A percentile compares a stretch with the other conserved stretches of the same genome.
phyloP scores from a whole-genome alignment of 1,139 yeast species.

The Geotrichum candidum region DNA sequence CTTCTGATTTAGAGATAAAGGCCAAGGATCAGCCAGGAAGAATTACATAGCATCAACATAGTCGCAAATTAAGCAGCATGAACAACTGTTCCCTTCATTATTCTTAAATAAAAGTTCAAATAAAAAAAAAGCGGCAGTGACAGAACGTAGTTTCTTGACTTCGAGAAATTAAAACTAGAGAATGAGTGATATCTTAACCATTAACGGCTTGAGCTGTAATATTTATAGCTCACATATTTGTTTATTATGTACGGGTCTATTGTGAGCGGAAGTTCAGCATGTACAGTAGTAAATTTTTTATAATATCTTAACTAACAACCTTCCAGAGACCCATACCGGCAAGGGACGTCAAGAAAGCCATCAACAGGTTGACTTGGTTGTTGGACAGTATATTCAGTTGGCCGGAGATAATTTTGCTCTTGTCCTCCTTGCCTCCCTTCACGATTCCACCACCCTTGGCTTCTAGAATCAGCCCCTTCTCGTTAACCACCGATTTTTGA shows the following conservation, averaged over 20 bases:
- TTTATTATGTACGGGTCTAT: neutral
- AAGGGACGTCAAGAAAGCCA: conserved; percentile 34
- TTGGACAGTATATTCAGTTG: conserved; percentile 34
- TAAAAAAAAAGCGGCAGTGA: too few species aligned
- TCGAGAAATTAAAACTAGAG: too few species aligned
- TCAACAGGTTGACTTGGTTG: conserved; percentile 40
- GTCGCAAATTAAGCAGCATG: too few species aligned
- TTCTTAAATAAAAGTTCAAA: too few species aligned
- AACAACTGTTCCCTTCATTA: too few species aligned
- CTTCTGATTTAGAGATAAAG: neutral
- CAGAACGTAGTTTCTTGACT: too few species aligned
- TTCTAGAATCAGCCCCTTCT: conserved; percentile 40
- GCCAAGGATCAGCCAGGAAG: too few species aligned
- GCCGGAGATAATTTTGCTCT: conserved; percentile 23
- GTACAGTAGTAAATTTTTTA: neutral
- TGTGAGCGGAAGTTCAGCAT: neutral
- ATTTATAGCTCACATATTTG: too few species aligned
- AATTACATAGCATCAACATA: too few species aligned
- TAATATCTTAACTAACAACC: neutral
- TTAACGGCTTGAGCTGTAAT: too few species aligned
- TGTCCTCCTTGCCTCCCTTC: conserved; percentile 6
- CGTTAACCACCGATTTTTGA: conserved; percentile 37
- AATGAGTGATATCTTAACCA: too few species aligned
- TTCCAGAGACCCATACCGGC: conserved; percentile 31
- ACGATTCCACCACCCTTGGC: conserved; percentile 39